Conservation (phyloP, 1,284 basidiomycete genomes). For the Cystobasidium pallidum region DNA sequence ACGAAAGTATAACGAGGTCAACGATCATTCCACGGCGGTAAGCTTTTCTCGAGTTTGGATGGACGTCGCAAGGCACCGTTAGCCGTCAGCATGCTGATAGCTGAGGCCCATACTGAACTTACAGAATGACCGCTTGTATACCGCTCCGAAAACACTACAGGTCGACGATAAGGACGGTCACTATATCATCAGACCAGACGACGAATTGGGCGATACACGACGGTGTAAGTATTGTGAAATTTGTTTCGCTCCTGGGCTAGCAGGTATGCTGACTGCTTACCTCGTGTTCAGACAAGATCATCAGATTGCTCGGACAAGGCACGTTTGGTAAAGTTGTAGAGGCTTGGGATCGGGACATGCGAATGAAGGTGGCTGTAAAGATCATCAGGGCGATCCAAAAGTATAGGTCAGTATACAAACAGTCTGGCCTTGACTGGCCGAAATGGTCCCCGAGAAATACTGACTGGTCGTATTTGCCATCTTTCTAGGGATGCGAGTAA, state of each 20-base stretch:
- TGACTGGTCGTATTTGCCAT: background rate
- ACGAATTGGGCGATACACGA: constrained; percentile 52
- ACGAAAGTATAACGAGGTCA: constrained; percentile 42
- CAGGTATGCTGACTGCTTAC: background rate
- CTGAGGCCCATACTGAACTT: background rate
- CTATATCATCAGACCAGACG: constrained; percentile 56
- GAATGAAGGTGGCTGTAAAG: constrained; percentile 87
- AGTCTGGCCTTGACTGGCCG: background rate
- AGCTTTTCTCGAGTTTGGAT: background rate
- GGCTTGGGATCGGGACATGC: constrained; percentile 72
- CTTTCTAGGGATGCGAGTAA: constrained; percentile 85
- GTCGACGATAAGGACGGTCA: constrained; percentile 59
- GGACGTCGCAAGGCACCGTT: too few species aligned
- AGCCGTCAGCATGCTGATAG: too few species aligned
- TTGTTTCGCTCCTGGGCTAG: background rate
- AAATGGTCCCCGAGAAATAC: background rate
- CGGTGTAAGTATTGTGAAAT: constrained; percentile 31
- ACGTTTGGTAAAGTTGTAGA: constrained; percentile 99
- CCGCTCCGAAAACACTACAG: constrained; percentile 16
- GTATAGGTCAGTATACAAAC: constrained; percentile 46
- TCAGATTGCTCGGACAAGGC: constrained; percentile 89
- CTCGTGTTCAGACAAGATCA: constrained; percentile 63
- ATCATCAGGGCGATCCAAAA: constrained; percentile 69
- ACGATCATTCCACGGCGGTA: constrained; percentile 33
- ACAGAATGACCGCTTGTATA: constrained; percentile 30